Percentiles rank a stretch among this genome's conserved stretches.
These are phyloP conservation scores for Piper betle DNA, from an alignment of 164 flowering plant species.

Conservation along the genomic window DNA sequence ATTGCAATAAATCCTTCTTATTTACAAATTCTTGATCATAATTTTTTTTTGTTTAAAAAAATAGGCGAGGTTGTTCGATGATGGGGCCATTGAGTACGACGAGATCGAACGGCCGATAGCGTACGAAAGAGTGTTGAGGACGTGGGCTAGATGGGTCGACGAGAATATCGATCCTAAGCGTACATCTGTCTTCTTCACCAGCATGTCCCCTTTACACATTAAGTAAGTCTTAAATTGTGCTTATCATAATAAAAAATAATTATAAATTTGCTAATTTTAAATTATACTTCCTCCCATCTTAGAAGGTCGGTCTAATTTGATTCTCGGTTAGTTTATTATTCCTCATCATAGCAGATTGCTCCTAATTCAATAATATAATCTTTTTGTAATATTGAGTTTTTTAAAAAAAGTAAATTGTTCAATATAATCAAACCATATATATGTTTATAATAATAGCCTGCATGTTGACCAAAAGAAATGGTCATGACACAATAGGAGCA, in stretches of 20 bases:
- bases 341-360: too few species aligned
- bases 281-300: too few species aligned
- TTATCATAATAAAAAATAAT: background rate
- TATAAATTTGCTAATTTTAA: too few species aligned
- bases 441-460: too few species aligned
- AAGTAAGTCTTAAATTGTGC: conserved; percentile 30
- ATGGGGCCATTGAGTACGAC: conserved; percentile 71
- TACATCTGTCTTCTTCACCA: conserved; percentile 72
- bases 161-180: conserved; percentile 57
- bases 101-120: conserved; percentile 80
- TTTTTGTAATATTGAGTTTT: too few species aligned
- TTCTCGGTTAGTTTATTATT: too few species aligned
- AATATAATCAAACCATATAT: too few species aligned
- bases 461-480: background rate
- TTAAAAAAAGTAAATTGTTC: too few species aligned
- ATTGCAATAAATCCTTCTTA: background rate
- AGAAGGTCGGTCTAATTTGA: too few species aligned
- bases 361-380: too few species aligned
- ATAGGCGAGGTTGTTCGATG: conserved; percentile 79
- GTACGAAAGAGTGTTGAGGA: conserved; percentile 60
- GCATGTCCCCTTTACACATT: conserved; percentile 96
- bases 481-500: conserved; percentile 38
- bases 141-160: conserved; percentile 92
- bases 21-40: background rate
- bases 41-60: too few species aligned